These are phyloP conservation scores for Peniophora sp. DNA, from an alignment of 1,284 basidiomycete genomes.

Conservation along the genomic window DNA sequence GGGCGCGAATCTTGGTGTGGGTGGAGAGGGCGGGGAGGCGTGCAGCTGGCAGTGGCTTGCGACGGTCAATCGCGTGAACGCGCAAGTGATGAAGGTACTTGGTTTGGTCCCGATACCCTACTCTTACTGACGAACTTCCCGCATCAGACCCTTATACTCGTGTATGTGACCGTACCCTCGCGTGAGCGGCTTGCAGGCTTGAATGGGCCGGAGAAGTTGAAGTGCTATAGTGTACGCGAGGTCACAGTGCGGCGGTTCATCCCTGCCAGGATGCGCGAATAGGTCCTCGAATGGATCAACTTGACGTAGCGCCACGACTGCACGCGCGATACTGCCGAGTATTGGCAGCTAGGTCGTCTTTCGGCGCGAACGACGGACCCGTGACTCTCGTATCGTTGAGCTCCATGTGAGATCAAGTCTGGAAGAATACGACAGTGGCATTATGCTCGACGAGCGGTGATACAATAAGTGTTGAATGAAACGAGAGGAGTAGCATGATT, in stretches of 20 bases:
- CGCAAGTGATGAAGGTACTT: conserved; percentile 89
- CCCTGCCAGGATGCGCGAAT: conserved; percentile 89
- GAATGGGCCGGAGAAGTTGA: conserved; percentile 61
- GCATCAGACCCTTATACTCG: conserved; percentile 89
- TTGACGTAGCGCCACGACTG: too few relatives aligned
- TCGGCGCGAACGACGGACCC: too few relatives aligned
- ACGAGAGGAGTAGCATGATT: too few relatives aligned
- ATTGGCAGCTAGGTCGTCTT: too few relatives aligned
- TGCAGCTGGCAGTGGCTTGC: conserved; percentile 95
- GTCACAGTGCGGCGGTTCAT: conserved; percentile 83
- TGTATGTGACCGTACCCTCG: conserved; percentile 86
- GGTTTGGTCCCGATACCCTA: not conserved
- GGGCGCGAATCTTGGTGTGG: conserved; percentile 22
- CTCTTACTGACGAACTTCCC: conserved; percentile 1
- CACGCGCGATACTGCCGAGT: too few relatives aligned
- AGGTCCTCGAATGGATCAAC: too few relatives aligned
- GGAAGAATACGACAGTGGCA: too few relatives aligned
- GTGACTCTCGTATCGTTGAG: too few relatives aligned
- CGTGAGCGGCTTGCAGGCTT: conserved; percentile 44
- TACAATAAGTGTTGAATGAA: too few relatives aligned
- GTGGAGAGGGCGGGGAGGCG: conserved; percentile 58
- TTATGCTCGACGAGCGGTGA: too few relatives aligned
- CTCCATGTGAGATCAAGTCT: too few relatives aligned
- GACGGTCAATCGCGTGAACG: conserved; percentile 94
- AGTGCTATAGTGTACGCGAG: conserved; percentile 76